phyloP scores from a whole-genome alignment of 345 rosid species.

The Eucalyptus paniculata region DNA sequence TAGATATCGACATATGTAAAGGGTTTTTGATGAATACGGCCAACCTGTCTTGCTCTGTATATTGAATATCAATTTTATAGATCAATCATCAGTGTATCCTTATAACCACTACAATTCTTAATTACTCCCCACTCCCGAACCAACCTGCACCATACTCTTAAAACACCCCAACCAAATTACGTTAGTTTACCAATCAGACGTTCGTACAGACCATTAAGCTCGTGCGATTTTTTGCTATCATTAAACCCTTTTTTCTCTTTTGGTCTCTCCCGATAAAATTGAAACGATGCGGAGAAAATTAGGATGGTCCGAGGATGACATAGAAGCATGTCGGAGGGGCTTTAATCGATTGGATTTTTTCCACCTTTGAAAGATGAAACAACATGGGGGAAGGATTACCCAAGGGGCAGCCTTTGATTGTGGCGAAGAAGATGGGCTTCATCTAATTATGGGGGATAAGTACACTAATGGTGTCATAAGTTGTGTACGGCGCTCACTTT shows the following conservation, averaged over 20 bases:
- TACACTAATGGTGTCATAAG: too few relatives aligned
- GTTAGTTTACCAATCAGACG: neutral
- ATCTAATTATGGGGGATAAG: neutral
- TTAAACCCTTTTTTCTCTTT: too few relatives aligned
- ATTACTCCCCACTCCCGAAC: too few relatives aligned
- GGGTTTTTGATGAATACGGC: neutral
- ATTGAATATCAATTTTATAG: too few relatives aligned
- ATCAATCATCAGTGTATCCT: too few relatives aligned
- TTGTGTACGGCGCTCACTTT: too few relatives aligned
- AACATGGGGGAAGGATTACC: neutral
- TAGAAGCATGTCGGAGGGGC: neutral
- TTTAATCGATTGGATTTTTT: neutral
- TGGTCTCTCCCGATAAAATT: neutral
- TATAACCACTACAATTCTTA: too few relatives aligned
- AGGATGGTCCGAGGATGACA: neutral
- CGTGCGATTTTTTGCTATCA: neutral
- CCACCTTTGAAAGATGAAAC: neutral
- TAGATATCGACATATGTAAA: neutral
- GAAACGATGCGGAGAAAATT: neutral
- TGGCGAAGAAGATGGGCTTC: neutral
- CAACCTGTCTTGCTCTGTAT: neutral
- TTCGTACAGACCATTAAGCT: neutral
- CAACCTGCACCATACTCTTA: too few relatives aligned
- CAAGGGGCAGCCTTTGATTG: neutral
- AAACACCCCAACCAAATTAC: too few relatives aligned